Percentiles rank a stretch among this genome's conserved stretches.
These are phyloP conservation scores for Lojkania enalia DNA, from an alignment of 2,329 filamentous ascomycete genomes.

Conservation along the genomic window DNA sequence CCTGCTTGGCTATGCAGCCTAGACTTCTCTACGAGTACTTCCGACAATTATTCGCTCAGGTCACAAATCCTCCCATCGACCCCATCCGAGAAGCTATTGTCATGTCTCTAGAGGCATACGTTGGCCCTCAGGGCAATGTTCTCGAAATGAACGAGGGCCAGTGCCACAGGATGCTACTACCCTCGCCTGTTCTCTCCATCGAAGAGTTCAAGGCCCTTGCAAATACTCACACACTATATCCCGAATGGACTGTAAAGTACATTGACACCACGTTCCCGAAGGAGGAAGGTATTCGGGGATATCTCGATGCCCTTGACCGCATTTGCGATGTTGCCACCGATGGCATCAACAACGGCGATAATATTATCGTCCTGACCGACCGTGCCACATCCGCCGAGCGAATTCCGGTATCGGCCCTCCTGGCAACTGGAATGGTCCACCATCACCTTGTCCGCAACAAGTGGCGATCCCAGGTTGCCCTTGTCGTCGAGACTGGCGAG, in stretches of 20 bases:
- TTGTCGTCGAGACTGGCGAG: slow-evolving; percentile 90
- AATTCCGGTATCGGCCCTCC: slow-evolving; percentile 80
- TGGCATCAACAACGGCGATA: slow-evolving; percentile 80
- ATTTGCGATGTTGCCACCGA: slow-evolving; percentile 85
- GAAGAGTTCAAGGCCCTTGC: slow-evolving; percentile 87
- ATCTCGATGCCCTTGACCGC: slow-evolving; percentile 81
- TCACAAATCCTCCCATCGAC: slow-evolving; percentile 97
- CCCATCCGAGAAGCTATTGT: slow-evolving; percentile 96
- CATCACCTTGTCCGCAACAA: slow-evolving; percentile 95
- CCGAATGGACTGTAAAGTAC: slow-evolving; percentile 82
- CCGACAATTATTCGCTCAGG: slow-evolving; percentile 94
- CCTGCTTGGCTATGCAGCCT: slow-evolving; percentile 86
- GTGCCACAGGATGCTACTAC: slow-evolving; percentile 81
- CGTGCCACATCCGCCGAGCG: slow-evolving; percentile 81
- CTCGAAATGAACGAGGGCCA: slow-evolving; percentile 91
- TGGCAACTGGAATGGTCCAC: slow-evolving; percentile 92
- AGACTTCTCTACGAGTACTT: slow-evolving; percentile 95
- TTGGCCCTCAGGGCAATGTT: slow-evolving; percentile 92
- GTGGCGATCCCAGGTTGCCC: slow-evolving; percentile 85
- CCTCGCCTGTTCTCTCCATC: slow-evolving; percentile 85
- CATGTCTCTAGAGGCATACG: slow-evolving; percentile 96
- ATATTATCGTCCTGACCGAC: slow-evolving; percentile 87
- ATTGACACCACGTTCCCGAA: slow-evolving; percentile 96
- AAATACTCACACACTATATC: slow-evolving; percentile 72
- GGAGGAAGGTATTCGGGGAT: slow-evolving; percentile 77